Conservation (phyloP, 2,329 filamentous ascomycete genomes). For the Botrytis galanthina region DNA sequence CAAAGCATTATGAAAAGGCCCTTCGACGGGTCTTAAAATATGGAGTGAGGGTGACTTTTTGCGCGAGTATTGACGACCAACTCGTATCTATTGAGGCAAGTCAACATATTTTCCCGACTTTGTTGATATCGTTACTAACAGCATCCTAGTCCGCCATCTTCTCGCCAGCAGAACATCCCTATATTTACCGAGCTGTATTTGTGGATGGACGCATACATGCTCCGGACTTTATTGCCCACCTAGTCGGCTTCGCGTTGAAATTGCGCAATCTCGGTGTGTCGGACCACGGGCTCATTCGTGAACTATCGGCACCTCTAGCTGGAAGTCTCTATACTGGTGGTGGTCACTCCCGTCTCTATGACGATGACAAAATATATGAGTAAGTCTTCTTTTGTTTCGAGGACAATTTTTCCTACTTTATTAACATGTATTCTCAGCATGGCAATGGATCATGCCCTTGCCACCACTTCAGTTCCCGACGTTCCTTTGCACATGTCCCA, state of each 20-base stretch:
- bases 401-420: not conserved
- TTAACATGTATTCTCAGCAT: constrained; percentile 46
- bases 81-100: constrained; percentile 82
- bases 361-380: constrained; percentile 82
- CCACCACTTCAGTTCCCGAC: constrained; percentile 59
- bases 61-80: constrained; percentile 96
- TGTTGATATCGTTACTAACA: constrained; percentile 29
- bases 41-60: constrained; percentile 79
- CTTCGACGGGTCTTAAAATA: constrained; percentile 72
- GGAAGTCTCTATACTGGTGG: constrained; percentile 90
- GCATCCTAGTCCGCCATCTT: constrained; percentile 72
- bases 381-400: constrained; percentile 41
- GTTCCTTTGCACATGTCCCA: constrained; percentile 51
- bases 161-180: constrained; percentile 80
- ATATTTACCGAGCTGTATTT: constrained; percentile 94
- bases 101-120: constrained; percentile 3
- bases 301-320: constrained; percentile 82
- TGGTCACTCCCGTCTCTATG: constrained; percentile 90
- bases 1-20: constrained; percentile 74
- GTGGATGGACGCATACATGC: constrained; percentile 90
- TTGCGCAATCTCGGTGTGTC: constrained; percentile 89
- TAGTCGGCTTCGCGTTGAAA: constrained; percentile 91
- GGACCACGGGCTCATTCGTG: constrained; percentile 89
- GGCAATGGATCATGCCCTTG: constrained; percentile 68
- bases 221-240: constrained; percentile 88